These are phyloP conservation scores for Aspergillus unguis DNA, from an alignment of 2,329 filamentous ascomycete species.

Conservation along the genomic window DNA sequence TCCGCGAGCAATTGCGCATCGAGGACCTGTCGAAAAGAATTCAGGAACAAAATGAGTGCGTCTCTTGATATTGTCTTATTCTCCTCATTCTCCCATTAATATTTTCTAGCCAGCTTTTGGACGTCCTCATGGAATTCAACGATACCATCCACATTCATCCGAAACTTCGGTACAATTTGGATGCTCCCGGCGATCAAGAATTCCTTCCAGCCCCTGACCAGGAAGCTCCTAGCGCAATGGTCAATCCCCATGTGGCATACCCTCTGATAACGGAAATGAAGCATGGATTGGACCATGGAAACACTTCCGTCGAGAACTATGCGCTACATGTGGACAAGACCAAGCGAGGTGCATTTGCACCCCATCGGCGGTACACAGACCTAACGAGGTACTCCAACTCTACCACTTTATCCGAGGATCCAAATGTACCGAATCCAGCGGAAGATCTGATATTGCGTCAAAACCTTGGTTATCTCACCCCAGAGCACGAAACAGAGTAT, in stretches of 20 bases:
- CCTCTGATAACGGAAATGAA: constrained; percentile 39
- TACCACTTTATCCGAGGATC: constrained; percentile 13
- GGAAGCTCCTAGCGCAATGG: constrained; percentile 27
- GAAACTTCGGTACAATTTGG: constrained; percentile 71
- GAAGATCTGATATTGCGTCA: constrained; percentile 26
- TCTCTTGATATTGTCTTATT: constrained; percentile 9
- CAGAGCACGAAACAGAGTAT: constrained; percentile 44
- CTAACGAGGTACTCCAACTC: constrained; percentile 34
- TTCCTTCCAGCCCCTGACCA: constrained; percentile 47
- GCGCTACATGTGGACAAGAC: constrained; percentile 39
- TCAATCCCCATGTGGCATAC: too few species aligned
- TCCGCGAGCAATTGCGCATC: constrained; percentile 77
- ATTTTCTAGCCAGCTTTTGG: constrained; percentile 71
- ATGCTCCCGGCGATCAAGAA: constrained; percentile 42
- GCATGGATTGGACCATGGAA: constrained; percentile 33
- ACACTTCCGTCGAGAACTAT: constrained; percentile 35
- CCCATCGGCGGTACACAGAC: constrained; percentile 31
- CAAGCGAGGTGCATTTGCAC: constrained; percentile 39
- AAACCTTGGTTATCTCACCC: constrained; percentile 43
- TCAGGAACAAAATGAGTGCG: constrained; percentile 89
- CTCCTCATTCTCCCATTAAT: constrained; percentile 9
- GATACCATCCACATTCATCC: constrained; percentile 72
- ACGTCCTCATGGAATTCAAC: constrained; percentile 87
- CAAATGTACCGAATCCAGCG: constrained; percentile 13
- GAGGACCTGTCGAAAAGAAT: constrained; percentile 77